These are phyloP conservation scores for Jaenimonas drosophilae DNA, from an alignment of 208 protist genomes.

Conservation along the genomic window DNA sequence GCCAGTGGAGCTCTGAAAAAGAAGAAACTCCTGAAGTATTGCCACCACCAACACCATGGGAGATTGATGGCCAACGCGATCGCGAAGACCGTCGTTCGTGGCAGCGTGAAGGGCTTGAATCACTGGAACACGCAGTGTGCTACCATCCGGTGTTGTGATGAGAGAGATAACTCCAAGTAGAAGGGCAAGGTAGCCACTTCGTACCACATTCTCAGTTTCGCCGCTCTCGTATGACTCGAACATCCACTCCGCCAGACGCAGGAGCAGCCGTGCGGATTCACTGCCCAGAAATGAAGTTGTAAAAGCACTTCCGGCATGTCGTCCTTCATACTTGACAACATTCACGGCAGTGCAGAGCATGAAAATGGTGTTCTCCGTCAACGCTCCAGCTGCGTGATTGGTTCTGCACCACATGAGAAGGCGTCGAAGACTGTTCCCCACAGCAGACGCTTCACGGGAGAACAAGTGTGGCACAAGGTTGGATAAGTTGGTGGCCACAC, in stretches of 20 bases:
- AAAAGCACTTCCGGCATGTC: slow-evolving; percentile 4
- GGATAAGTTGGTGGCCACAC: background rate
- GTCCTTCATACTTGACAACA: slow-evolving; percentile 49
- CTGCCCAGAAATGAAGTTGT: slow-evolving; percentile 6
- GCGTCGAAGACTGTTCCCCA: no score
- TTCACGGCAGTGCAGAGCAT: slow-evolving; percentile 66
- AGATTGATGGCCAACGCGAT: slow-evolving; percentile 6
- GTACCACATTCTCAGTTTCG: slow-evolving; percentile 43
- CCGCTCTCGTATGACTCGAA: slow-evolving; percentile 15
- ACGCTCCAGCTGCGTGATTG: background rate
- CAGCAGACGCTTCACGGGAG: background rate
- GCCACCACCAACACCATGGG: slow-evolving; percentile 71
- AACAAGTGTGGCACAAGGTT: background rate
- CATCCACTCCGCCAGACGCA: slow-evolving; percentile 13
- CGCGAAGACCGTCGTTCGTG: slow-evolving; percentile 10
- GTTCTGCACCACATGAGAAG: no score
- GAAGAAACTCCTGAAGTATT: slow-evolving; percentile 80
- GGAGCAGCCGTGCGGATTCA: background rate
- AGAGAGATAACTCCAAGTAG: slow-evolving; percentile 61
- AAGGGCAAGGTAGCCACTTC: slow-evolving; percentile 75
- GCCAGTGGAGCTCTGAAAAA: slow-evolving; percentile 71
- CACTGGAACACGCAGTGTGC: slow-evolving; percentile 35
- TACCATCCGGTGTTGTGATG: slow-evolving; percentile 4
- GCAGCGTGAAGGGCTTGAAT: slow-evolving; percentile 49
- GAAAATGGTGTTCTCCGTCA: slow-evolving; percentile 44